Percentiles rank a stretch among this genome's conserved stretches.
These are phyloP conservation scores for Hyphopichia pseudoburtonii DNA, from an alignment of 1,139 yeast species.

Conservation along the genomic window DNA sequence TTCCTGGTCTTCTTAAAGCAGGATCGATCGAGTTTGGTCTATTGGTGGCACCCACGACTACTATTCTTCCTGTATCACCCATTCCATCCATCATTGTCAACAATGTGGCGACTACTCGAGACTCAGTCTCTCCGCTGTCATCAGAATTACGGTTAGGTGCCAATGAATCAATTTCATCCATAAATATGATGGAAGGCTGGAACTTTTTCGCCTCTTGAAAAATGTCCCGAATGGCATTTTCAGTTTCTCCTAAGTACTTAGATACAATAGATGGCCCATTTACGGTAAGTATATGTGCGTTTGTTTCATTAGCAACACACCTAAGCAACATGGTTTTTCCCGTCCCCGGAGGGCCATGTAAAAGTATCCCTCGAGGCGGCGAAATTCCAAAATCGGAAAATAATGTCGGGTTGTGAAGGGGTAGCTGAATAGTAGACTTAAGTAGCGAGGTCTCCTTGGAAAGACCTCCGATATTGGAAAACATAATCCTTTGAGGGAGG, in stretches of 20 bases:
- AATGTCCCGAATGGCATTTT: conserved; percentile 73
- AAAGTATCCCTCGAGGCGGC: conserved; percentile 85
- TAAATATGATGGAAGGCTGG: conserved; percentile 83
- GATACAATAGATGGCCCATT: conserved; percentile 93
- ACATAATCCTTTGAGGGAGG: conserved; percentile 42
- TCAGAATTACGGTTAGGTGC: conserved; percentile 82
- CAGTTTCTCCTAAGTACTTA: conserved; percentile 92
- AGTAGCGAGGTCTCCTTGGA: conserved; percentile 59
- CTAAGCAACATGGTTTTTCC: conserved; percentile 90
- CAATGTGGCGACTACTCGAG: conserved; percentile 85
- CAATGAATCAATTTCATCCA: conserved; percentile 90
- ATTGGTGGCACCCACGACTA: conserved; percentile 79
- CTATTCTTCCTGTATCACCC: conserved; percentile 67
- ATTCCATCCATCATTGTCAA: conserved; percentile 89
- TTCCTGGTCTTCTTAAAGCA: conserved; percentile 58
- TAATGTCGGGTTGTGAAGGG: conserved; percentile 73
- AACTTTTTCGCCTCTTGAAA: conserved; percentile 80
- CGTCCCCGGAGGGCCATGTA: conserved; percentile 98
- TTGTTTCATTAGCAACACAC: conserved; percentile 69
- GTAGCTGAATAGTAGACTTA: conserved; percentile 72
- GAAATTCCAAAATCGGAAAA: conserved; percentile 84
- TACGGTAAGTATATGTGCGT: conserved; percentile 81
- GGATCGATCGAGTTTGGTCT: conserved; percentile 76
- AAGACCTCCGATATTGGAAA: conserved; percentile 76
- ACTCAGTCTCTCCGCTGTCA: conserved; percentile 86